A percentile compares a stretch with the other conserved stretches of the same genome.
phyloP scores from a whole-genome alignment of 2,329 filamentous ascomycete genomes.

The Hypoxylon sp. region DNA sequence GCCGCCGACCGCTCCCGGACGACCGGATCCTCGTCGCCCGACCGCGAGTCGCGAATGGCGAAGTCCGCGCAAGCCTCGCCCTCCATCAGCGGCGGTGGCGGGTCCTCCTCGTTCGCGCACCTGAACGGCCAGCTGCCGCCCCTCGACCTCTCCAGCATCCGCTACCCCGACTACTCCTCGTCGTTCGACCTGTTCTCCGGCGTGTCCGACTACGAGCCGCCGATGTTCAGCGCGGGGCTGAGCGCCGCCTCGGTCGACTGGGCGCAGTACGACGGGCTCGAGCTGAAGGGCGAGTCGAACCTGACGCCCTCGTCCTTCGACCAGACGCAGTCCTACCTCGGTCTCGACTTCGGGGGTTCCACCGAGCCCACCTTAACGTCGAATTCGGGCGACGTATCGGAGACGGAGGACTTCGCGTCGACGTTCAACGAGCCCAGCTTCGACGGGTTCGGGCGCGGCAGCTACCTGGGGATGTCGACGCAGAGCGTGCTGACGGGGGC shows the following conservation, averaged over 20 bases:
- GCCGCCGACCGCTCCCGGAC: constrained; percentile 61
- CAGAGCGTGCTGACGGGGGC: constrained; percentile 60
- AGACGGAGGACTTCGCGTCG: constrained; percentile 72
- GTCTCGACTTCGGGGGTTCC: constrained; percentile 63
- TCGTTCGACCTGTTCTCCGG: constrained; percentile 69
- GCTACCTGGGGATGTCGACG: constrained; percentile 61
- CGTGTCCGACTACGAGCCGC: constrained; percentile 67
- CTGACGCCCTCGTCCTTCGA: constrained; percentile 55
- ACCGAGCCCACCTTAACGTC: constrained; percentile 70
- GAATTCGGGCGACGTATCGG: constrained; percentile 77
- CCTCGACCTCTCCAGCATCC: constrained; percentile 71
- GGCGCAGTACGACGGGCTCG: constrained; percentile 67
- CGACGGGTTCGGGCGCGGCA: constrained; percentile 64
- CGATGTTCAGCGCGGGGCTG: constrained; percentile 74
- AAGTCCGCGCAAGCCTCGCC: constrained; percentile 76
- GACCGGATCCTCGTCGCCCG: constrained; percentile 57
- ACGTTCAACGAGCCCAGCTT: constrained; percentile 61
- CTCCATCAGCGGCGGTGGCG: constrained; percentile 63
- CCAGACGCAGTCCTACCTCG: constrained; percentile 59
- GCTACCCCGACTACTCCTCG: constrained; percentile 65
- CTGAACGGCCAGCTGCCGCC: constrained; percentile 69
- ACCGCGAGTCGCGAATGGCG: constrained; percentile 66
- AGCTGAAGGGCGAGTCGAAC: constrained; percentile 57
- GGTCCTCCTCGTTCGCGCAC: constrained; percentile 65
- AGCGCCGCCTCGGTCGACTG: constrained; percentile 70